Conservation (phyloP, 495 filamentous ascomycete species). For the Neurospora sp. region DNA sequence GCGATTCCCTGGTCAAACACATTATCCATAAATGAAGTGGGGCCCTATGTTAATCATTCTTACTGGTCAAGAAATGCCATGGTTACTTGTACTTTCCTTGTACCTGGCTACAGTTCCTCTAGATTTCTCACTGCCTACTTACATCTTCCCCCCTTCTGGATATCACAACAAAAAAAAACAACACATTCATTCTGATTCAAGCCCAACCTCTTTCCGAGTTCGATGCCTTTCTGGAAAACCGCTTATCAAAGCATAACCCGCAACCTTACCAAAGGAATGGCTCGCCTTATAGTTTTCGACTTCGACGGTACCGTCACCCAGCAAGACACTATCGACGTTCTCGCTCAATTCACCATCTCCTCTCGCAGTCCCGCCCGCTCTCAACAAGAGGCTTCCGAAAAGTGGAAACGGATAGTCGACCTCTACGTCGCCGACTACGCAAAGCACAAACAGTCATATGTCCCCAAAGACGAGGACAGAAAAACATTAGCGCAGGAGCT, state of each 20-base stretch:
- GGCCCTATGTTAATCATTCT: not conserved
- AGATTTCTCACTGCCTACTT: not conserved
- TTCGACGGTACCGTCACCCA: slow-evolving; percentile 42
- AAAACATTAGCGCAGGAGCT: slow-evolving; percentile 23
- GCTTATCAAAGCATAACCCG: not conserved
- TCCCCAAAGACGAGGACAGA: slow-evolving; percentile 11
- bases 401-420: slow-evolving; percentile 28
- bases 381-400: not conserved
- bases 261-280: not conserved
- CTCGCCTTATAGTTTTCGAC: slow-evolving; percentile 33
- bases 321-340: slow-evolving; percentile 18
- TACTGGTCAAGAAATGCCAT: not conserved
- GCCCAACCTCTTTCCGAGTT: not conserved
- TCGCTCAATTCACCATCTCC: slow-evolving; percentile 10
- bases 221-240: not conserved
- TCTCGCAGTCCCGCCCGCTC: not conserved
- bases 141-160: not conserved
- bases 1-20: not conserved
- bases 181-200: not conserved
- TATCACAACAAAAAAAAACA: not conserved
- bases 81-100: not conserved
- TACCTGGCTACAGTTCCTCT: not conserved
- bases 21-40: not conserved
- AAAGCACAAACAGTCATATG: slow-evolving; percentile 20
- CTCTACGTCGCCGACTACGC: slow-evolving; percentile 27